Base-by-base conservation (phyloP, 1,284 basidiomycete species). In the Tilletia setariae region DNA sequence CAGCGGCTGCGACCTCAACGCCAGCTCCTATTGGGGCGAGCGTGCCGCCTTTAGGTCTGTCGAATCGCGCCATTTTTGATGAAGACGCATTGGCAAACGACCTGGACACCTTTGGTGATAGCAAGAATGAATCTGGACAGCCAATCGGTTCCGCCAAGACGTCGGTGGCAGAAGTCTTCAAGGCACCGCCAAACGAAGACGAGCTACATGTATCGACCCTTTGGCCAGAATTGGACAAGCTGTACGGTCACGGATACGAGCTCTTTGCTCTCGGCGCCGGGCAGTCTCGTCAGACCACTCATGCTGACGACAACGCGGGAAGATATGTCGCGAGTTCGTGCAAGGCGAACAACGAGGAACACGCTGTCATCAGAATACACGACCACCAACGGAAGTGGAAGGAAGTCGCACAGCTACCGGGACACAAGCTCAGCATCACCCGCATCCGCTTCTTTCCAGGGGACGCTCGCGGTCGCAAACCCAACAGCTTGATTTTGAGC, bases 241-340 rank as follows among this genome's bases (percentile, higher is more conserved):
- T 99, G 1, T 99, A 97, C 82, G 96, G 95, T 0, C 96, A 98
- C 83, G 94, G 94, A 42, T 98, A 97, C 80, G 96, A 98, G 87
- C 90, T 93, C 73, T 63, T 70, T n/a, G 68, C 64, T 19, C 70
- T 70, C 67, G 74, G 42, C n/a, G 72, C 67, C 21, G 35, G 56
- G 13, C 51, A 28, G 13, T 23, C 51, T 13, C 4, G 11, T 4
- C 35, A 4, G 35, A 40, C 6, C 35, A 75, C 73, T 30, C 68
- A 69, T 53, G 13, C 51, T 8, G 28, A 53, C 21, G 51, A 25
- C 16, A 53, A 25, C 21, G 86, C 87, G 2, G 88, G 87, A 28
- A 84, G 86, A 53, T 84, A 92, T 44, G 86, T 97, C n/a, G 96
- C 94, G 0, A 94, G 93, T 0, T 90, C 93, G 2, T 98, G 94